phyloP scores from a whole-genome alignment of 208 protist species.

The Blastocrithidia nonstop region DNA sequence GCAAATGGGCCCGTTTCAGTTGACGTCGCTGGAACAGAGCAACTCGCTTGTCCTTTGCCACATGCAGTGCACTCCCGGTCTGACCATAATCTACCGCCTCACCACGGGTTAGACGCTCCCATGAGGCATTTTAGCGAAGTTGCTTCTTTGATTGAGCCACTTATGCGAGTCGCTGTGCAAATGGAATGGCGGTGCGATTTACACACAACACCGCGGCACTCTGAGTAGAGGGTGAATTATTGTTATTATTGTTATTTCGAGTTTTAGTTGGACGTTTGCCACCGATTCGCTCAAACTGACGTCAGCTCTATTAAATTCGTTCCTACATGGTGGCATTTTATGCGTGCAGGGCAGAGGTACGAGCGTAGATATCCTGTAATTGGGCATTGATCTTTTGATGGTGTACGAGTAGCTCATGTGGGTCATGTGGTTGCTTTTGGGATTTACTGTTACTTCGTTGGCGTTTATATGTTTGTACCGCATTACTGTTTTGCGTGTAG shows the following conservation, averaged over 20 bases:
- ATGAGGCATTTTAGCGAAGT: constrained; percentile 22
- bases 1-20: constrained; percentile 51
- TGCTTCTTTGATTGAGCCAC: constrained; percentile 45
- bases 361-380: constrained; percentile 65
- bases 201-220: constrained; percentile 27
- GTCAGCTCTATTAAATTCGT: constrained; percentile 73
- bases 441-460: constrained; percentile 16
- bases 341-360: constrained; percentile 52
- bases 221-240: neutral
- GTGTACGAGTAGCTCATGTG: constrained; percentile 71
- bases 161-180: constrained; percentile 43
- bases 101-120: constrained; percentile 58
- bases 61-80: constrained; percentile 52
- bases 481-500: constrained; percentile 29
- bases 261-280: constrained; percentile 34
- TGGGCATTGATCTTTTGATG: constrained; percentile 76
- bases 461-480: constrained; percentile 25
- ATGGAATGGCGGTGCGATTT: constrained; percentile 28
- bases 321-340: constrained; percentile 75
- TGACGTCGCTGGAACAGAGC: constrained; percentile 48
- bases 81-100: constrained; percentile 58
- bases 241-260: constrained; percentile 2
- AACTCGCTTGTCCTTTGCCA: constrained; percentile 56
- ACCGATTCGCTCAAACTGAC: constrained; percentile 68
- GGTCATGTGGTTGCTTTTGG: too few relatives aligned